Conservation (phyloP, 2,329 filamentous ascomycete genomes). For the Rutstroemia sydowiana region DNA sequence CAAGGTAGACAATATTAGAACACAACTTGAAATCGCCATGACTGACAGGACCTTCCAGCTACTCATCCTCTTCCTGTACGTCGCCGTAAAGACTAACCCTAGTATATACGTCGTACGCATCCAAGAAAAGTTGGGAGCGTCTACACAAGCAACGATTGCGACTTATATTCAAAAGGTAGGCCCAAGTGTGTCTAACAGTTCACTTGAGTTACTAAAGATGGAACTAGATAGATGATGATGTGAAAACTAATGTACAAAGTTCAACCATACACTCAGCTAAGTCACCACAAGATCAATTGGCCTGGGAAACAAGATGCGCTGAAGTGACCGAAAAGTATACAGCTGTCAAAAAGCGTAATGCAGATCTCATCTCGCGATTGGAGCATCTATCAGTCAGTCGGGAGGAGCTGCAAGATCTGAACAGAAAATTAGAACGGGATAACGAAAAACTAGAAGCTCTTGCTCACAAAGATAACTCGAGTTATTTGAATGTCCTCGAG, state of each 20-base stretch:
- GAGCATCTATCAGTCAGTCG: slow-evolving; percentile 55
- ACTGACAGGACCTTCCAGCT: slow-evolving; percentile 39
- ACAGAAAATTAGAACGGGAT: slow-evolving; percentile 48
- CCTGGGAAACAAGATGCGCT: slow-evolving; percentile 43
- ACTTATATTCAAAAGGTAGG: slow-evolving; percentile 25
- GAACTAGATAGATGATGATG: slow-evolving; percentile 4
- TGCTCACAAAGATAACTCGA: slow-evolving; percentile 43
- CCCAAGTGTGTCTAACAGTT: background rate
- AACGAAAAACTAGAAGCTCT: slow-evolving; percentile 26
- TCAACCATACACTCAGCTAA: background rate
- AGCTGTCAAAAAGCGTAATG: slow-evolving; percentile 47
- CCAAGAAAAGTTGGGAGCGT: slow-evolving; percentile 34
- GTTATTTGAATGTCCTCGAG: slow-evolving; percentile 47
- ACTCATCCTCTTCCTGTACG: slow-evolving; percentile 54
- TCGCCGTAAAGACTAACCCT: slow-evolving; percentile 52
- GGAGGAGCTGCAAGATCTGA: slow-evolving; percentile 48
- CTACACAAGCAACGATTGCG: slow-evolving; percentile 35
- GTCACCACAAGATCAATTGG: slow-evolving; percentile 20
- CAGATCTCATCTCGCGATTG: slow-evolving; percentile 51
- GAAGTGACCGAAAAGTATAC: slow-evolving; percentile 40
- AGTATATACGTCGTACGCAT: slow-evolving; percentile 45
- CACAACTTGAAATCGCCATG: background rate
- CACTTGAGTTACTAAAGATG: background rate
- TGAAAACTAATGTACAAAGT: slow-evolving; percentile 1
- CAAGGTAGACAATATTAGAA: slow-evolving; percentile 35